Base-by-base conservation (phyloP, 768 basidiomycete species). In the Pleurotus djamor region DNA sequence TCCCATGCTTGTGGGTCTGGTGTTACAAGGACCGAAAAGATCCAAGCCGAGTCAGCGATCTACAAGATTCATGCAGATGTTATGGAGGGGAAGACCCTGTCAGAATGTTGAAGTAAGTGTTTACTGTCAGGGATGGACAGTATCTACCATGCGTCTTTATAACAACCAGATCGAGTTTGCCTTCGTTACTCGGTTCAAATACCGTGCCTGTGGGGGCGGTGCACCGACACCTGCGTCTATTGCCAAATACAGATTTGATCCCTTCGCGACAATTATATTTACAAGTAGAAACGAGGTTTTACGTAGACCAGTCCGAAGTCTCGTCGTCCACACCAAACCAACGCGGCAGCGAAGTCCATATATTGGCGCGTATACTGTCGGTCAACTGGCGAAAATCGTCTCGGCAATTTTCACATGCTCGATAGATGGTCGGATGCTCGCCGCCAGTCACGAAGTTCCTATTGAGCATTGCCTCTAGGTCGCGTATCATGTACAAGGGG, bases 401-500 rank as follows among this genome's bases (percentile, higher is more conserved):
- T 59, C 85, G 76, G 66, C 89, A 91, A 52, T 70, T 74, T 66
- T 89, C 87, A 67, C 89, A 91, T 5, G 86, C 82, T 5, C 83
- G 78, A 63, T 82, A 74, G n/a, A 77, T 65, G 4, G 78, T 65
- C 32, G 52, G 55, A 38, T 72, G 73, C 58, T 75, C 72, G 57
- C 80, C 75, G 10, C 75, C 79, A 4, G 73, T 69, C 2, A 77
- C 69, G 61, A 81, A 80, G 60, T 81, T 80, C 44, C 82, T 76
- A 4, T 81, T 79, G 65, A 87, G 86, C 86, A 90, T 88, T 47
- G 83, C 66, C 61, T 87, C 79, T 50, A 86, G 81, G 61, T 88
- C 85, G 67, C 83, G 74, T 64, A 91, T 88, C 5, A 87, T 85
- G 63, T 86, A 88, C 33, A 91, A 72, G 0, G 88, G 88, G 61